Evolutionary conservation across 352 stramenopile genomes (phyloP).

Genomic region (Pythium aquatile): DNA sequence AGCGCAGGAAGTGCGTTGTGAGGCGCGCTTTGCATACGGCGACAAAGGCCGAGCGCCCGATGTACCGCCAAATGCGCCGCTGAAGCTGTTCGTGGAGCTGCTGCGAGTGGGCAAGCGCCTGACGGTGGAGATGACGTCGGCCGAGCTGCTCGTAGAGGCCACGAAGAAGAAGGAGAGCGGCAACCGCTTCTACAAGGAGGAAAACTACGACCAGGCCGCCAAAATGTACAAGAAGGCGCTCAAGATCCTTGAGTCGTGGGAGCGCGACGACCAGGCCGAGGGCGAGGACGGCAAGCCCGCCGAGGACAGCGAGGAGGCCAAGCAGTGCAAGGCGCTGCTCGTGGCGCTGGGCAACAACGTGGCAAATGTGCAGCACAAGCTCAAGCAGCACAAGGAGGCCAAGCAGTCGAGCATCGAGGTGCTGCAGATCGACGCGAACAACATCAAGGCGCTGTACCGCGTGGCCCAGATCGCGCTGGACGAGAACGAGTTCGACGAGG

Average conservation of each 20-base stretch:
- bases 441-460: slow-evolving; percentile 82
- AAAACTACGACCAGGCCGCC: slow-evolving; percentile 81
- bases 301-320: slow-evolving; percentile 21
- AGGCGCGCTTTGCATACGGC: slow-evolving; percentile 71
- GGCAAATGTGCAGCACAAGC: slow-evolving; percentile 76
- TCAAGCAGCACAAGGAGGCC: slow-evolving; percentile 73
- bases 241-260: slow-evolving; percentile 77
- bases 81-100: slow-evolving; percentile 63
- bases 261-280: slow-evolving; percentile 32
- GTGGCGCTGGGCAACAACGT: slow-evolving; percentile 82
- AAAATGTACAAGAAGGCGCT: slow-evolving; percentile 84
- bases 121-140: slow-evolving; percentile 69
- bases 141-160: slow-evolving; percentile 70
- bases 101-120: slow-evolving; percentile 63
- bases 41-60: slow-evolving; percentile 56
- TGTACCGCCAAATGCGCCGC: slow-evolving; percentile 42
- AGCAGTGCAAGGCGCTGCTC: slow-evolving; percentile 70
- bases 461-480: slow-evolving; percentile 68
- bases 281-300: slow-evolving; percentile 8
- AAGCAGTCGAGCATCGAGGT: slow-evolving; percentile 78
- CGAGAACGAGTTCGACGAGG: slow-evolving; percentile 71
- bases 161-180: slow-evolving; percentile 84
- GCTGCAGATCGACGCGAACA: slow-evolving; percentile 64
- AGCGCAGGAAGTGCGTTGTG: slow-evolving; percentile 66
- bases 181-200: slow-evolving; percentile 77